Conservation (phyloP, 495 filamentous ascomycete species). For the Parathielavia appendiculata region DNA sequence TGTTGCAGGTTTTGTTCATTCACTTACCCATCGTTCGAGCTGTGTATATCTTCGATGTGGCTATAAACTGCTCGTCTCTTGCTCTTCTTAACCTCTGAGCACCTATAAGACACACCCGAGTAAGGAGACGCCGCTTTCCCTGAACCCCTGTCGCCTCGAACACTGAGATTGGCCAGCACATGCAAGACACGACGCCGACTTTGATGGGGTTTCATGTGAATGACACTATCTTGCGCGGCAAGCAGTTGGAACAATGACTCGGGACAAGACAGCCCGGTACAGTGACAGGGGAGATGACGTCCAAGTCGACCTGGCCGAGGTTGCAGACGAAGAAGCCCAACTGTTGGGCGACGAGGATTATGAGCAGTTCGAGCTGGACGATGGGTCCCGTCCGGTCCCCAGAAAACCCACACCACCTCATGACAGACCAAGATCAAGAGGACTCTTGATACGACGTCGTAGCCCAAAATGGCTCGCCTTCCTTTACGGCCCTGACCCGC, state of each 20-base stretch:
- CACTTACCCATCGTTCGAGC: too few relatives aligned
- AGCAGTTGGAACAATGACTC: neutral
- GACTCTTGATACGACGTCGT: neutral
- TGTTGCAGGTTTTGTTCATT: neutral
- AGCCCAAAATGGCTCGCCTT: constrained; percentile 9
- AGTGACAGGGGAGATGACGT: constrained; percentile 1
- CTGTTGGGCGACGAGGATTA: constrained; percentile 19
- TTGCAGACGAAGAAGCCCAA: constrained; percentile 25
- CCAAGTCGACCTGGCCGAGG: neutral
- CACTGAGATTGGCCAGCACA: neutral
- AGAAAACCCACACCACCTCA: neutral
- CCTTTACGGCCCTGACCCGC: constrained; percentile 19
- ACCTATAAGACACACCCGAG: neutral
- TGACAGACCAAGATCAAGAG: neutral
- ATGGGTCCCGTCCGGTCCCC: neutral
- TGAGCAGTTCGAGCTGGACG: constrained; percentile 24
- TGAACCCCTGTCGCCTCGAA: neutral
- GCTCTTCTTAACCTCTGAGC: too few relatives aligned
- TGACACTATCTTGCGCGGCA: neutral
- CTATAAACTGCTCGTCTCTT: too few relatives aligned
- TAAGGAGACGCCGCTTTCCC: neutral
- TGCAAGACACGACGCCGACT: too few relatives aligned
- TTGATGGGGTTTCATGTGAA: neutral
- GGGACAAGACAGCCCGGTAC: neutral
- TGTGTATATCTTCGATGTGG: too few relatives aligned